Conservation (phyloP, 495 filamentous ascomycete species). For the Mytilinidion resinicola region DNA sequence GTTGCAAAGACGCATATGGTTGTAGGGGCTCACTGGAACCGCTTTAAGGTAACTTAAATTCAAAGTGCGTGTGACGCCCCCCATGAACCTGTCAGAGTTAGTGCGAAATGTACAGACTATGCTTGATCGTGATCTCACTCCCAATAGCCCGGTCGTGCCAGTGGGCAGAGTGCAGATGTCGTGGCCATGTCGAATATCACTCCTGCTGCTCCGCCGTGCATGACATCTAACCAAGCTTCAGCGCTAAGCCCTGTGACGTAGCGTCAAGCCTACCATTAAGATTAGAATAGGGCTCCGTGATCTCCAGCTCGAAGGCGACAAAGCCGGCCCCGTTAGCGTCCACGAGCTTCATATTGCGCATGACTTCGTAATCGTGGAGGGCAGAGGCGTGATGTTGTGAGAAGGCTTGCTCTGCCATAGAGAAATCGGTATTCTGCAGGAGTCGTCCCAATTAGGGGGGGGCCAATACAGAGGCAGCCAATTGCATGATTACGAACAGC, state of each 20-base stretch:
- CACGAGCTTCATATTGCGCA: slow-evolving; percentile 34
- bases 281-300: slow-evolving; percentile 23
- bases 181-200: slow-evolving; percentile 47
- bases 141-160: slow-evolving; percentile 40
- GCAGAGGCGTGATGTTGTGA: too few relatives aligned
- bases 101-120: too few relatives aligned
- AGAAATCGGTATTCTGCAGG: slow-evolving; percentile 31
- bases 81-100: slow-evolving; percentile 29
- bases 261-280: slow-evolving; percentile 16
- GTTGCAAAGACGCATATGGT: too few relatives aligned
- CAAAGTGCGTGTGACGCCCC: slow-evolving; percentile 40
- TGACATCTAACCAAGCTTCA: slow-evolving; percentile 22
- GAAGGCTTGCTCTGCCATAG: too few relatives aligned
- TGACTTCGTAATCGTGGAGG: slow-evolving; percentile 37
- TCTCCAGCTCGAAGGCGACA: slow-evolving; percentile 17
- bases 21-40: slow-evolving; percentile 14
- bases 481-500: slow-evolving; percentile 14
- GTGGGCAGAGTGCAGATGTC: slow-evolving; percentile 38
- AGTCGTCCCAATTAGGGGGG: background rate
- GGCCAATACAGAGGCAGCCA: background rate
- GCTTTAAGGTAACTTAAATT: slow-evolving; percentile 40
- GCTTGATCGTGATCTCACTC: too few relatives aligned
- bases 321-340: slow-evolving; percentile 32
- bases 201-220: slow-evolving; percentile 42
- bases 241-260: too few relatives aligned